Percentiles rank a stretch among this genome's conserved stretches.
Evolutionary conservation across 441 rosid species (phyloP).

Genomic region (Pelargonium fulgidum): DNA sequence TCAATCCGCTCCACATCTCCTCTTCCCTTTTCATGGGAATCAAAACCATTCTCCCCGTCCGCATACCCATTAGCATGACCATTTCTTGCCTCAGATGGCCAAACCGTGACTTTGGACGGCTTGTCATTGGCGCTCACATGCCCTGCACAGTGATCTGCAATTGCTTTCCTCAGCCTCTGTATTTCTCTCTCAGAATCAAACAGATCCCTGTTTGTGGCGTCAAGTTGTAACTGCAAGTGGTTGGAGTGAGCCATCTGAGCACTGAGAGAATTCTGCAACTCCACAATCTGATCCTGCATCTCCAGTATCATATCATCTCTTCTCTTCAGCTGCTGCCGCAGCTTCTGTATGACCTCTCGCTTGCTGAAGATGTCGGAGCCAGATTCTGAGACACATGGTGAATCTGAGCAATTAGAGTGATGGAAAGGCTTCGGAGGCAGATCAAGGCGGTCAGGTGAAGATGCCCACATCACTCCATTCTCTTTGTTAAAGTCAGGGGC

Average conservation of each 20-base stretch:
- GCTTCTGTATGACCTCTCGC: conserved; percentile 86
- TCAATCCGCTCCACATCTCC: conserved; percentile 50
- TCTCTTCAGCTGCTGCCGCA: conserved; percentile 92
- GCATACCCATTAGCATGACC: conserved; percentile 57
- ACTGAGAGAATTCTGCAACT: conserved; percentile 62
- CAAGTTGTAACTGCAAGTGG: conserved; percentile 70
- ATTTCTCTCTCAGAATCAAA: conserved; percentile 77
- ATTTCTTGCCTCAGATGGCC: conserved; percentile 50
- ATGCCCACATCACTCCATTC: conserved; percentile 70
- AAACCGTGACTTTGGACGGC: conserved; percentile 31
- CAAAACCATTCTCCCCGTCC: conserved; percentile 39
- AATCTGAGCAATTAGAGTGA: conserved; percentile 82
- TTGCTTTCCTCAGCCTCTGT: conserved; percentile 80
- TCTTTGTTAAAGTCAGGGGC: conserved; percentile 55
- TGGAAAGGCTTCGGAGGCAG: conserved; percentile 77
- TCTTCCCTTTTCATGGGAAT: conserved; percentile 36
- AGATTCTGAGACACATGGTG: conserved; percentile 92
- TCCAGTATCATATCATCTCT: conserved; percentile 89
- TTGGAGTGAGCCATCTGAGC: conserved; percentile 57
- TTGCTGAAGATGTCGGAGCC: conserved; percentile 94
- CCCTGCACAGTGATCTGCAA: conserved; percentile 68
- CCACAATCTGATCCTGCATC: conserved; percentile 90
- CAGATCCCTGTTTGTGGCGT: conserved; percentile 63
- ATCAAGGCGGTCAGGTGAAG: conserved; percentile 84
- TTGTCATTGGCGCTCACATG: conserved; percentile 36